phyloP scores from a whole-genome alignment of 805 yeast species.

The Ogataea pini region DNA sequence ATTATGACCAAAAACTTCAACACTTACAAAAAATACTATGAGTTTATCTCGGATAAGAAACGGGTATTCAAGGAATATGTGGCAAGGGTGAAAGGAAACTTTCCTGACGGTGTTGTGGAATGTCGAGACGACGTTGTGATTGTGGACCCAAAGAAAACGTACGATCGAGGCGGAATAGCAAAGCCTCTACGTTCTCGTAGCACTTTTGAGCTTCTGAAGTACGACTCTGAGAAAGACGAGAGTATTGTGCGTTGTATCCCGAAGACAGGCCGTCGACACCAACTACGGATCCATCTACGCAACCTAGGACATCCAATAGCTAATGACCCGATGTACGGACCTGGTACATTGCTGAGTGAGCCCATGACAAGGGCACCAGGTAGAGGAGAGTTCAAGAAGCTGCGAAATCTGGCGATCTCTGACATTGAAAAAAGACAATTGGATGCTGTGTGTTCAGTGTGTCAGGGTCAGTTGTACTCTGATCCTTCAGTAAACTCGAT shows the following conservation, averaged over 20 bases:
- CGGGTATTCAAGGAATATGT: slow-evolving; percentile 39
- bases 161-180: slow-evolving; percentile 24
- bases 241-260: slow-evolving; percentile 49
- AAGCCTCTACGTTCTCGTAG: slow-evolving; percentile 22
- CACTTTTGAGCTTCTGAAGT: slow-evolving; percentile 23
- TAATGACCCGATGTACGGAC: slow-evolving; percentile 34
- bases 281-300: slow-evolving; percentile 53
- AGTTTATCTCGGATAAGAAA: slow-evolving; percentile 28
- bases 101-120: slow-evolving; percentile 34
- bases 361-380: slow-evolving; percentile 9
- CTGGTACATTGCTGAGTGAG: slow-evolving; percentile 8
- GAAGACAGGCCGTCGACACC: slow-evolving; percentile 53
- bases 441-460: slow-evolving; percentile 32
- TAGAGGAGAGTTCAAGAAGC: slow-evolving; percentile 13
- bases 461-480: slow-evolving; percentile 34
- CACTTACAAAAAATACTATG: slow-evolving; percentile 32
- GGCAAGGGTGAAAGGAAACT: slow-evolving; percentile 43
- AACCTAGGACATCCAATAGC: slow-evolving; percentile 41
- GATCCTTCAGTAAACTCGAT: slow-evolving; percentile 33
- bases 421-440: slow-evolving; percentile 22
- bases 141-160: slow-evolving; percentile 29
- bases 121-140: slow-evolving; percentile 38
- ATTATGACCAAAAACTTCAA: slow-evolving; percentile 41
- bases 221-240: slow-evolving; percentile 30
- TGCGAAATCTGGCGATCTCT: slow-evolving; percentile 13